Conservation (phyloP, 257 asterid genomes). For the Handroanthus guayacan region DNA sequence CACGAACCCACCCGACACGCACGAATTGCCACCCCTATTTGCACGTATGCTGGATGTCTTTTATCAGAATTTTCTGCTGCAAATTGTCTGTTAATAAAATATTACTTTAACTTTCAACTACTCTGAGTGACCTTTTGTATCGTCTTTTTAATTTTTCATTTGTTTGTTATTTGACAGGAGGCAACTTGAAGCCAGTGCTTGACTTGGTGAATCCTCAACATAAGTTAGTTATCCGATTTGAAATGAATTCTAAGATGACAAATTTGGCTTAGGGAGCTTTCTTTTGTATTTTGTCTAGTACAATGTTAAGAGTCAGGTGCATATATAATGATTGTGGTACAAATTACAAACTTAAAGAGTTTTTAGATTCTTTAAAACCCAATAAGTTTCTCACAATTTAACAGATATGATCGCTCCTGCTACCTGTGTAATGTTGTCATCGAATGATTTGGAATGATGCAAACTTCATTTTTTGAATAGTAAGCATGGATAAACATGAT, state of each 20-base stretch:
- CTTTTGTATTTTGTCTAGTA: conserved; percentile 26
- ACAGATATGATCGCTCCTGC: conserved; percentile 21
- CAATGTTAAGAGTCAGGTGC: not conserved
- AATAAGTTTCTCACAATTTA: not conserved
- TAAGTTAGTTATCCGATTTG: conserved; percentile 67
- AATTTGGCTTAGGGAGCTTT: conserved; percentile 21
- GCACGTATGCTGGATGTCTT: not conserved
- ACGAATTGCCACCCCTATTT: no score
- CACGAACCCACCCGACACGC: no score
- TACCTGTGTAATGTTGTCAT: conserved; percentile 19
- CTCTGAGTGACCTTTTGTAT: conserved; percentile 21
- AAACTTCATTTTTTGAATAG: conserved; percentile 2
- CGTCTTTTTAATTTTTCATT: conserved; percentile 30
- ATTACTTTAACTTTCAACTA: conserved; percentile 11
- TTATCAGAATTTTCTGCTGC: conserved; percentile 7
- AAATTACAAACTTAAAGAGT: conserved; percentile 25
- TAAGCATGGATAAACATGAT: not conserved
- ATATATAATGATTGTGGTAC: conserved; percentile 10
- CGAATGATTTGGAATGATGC: not conserved
- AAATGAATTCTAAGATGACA: conserved; percentile 30
- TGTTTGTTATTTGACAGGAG: conserved; percentile 60
- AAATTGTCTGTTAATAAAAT: not conserved
- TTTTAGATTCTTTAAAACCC: conserved; percentile 23
- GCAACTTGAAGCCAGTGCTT: conserved; percentile 67
- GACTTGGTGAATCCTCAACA: conserved; percentile 97